A percentile compares a stretch with the other conserved stretches of the same genome.
Conservation (phyloP, 441 rosid species). For the Mallotus repandus region DNA sequence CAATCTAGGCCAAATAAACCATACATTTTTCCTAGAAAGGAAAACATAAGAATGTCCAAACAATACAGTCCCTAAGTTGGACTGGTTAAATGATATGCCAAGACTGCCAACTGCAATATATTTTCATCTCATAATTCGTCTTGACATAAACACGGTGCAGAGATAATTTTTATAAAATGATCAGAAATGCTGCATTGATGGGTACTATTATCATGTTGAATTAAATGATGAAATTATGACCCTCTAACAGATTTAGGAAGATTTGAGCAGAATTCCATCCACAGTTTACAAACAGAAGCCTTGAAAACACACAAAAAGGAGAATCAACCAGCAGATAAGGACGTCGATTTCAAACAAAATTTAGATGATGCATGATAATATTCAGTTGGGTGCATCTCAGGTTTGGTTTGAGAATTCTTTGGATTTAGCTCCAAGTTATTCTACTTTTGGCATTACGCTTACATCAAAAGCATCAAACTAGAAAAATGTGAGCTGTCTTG, state of each 20-base stretch:
- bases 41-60: background rate
- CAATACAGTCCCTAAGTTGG: background rate
- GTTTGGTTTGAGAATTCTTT: background rate
- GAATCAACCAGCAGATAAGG: background rate
- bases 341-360: background rate
- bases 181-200: background rate
- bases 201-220: background rate
- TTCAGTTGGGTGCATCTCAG: background rate
- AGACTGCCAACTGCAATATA: background rate
- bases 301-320: background rate
- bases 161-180: background rate
- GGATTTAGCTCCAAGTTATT: background rate
- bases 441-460: background rate
- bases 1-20: background rate
- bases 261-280: background rate
- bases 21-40: background rate
- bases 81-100: background rate
- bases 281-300: no score
- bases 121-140: no score
- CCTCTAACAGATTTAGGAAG: background rate
- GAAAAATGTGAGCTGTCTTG: background rate
- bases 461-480: conserved; percentile 10
- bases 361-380: background rate
- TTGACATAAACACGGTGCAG: background rate
- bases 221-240: background rate